Conservation (phyloP, 768 basidiomycete genomes). For the Mycena olivaceomarginata region DNA sequence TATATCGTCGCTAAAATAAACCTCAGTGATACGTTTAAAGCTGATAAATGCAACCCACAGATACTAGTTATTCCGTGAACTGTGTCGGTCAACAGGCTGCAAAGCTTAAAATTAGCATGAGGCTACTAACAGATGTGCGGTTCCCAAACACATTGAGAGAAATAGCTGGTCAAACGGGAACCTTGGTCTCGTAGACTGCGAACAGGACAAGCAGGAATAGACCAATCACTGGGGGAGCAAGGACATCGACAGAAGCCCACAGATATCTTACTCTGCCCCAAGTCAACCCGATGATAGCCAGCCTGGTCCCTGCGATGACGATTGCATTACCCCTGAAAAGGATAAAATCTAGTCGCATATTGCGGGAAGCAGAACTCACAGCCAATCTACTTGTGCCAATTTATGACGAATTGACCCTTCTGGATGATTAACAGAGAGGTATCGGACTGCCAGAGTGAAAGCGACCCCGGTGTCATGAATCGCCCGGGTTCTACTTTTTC, state of each 20-base stretch:
- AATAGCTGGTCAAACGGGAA: slow-evolving; percentile 45
- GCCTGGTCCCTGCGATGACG: slow-evolving; percentile 53
- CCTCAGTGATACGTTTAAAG: neutral
- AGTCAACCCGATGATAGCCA: slow-evolving; percentile 58
- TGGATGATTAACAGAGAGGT: slow-evolving; percentile 50
- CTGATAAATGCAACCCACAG: slow-evolving; percentile 31
- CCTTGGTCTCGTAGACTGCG: slow-evolving; percentile 49
- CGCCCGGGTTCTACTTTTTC: too few relatives aligned
- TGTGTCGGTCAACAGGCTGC: slow-evolving; percentile 53
- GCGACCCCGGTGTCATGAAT: too few relatives aligned
- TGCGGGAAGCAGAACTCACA: slow-evolving; percentile 46
- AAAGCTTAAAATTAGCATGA: slow-evolving; percentile 14
- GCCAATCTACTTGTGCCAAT: slow-evolving; percentile 57
- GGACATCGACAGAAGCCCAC: slow-evolving; percentile 59
- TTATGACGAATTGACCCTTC: slow-evolving; percentile 51
- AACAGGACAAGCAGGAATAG: slow-evolving; percentile 52
- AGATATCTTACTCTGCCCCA: slow-evolving; percentile 60
- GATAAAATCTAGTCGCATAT: too few relatives aligned
- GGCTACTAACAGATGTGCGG: slow-evolving; percentile 59
- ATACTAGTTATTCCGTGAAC: slow-evolving; percentile 46
- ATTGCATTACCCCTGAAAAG: slow-evolving; percentile 55
- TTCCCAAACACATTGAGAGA: slow-evolving; percentile 56
- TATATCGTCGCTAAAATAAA: slow-evolving; percentile 28
- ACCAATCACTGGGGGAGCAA: slow-evolving; percentile 62
- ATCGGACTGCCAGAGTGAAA: slow-evolving; percentile 39